Conservation (phyloP, 2,329 filamentous ascomycete genomes). For the Xylariomycetidae sp. region DNA sequence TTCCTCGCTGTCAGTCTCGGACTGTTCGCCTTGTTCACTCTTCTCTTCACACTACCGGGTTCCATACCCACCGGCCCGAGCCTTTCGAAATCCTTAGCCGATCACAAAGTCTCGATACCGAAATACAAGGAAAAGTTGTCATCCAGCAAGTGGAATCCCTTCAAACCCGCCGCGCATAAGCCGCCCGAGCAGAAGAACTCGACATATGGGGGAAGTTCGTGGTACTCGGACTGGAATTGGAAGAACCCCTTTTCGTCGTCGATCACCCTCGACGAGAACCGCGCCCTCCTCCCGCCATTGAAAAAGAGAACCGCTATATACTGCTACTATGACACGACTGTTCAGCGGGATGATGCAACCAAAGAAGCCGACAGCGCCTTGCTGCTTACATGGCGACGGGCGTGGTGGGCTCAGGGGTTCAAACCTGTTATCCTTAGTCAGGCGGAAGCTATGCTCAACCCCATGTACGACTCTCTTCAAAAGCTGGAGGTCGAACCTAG, state of each 20-base stretch:
- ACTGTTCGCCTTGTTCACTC: conserved; percentile 48
- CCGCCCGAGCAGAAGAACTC: conserved; percentile 74
- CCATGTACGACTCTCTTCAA: conserved; percentile 69
- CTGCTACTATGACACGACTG: conserved; percentile 78
- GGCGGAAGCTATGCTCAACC: conserved; percentile 78
- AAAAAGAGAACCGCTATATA: conserved; percentile 70
- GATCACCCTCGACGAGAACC: conserved; percentile 74
- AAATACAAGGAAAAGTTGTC: conserved; percentile 42
- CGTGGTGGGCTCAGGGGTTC: conserved; percentile 96
- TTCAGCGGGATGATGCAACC: conserved; percentile 56
- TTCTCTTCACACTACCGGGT: conserved; percentile 48
- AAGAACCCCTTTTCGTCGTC: conserved; percentile 82
- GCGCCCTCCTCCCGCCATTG: conserved; percentile 77
- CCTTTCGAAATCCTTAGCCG: conserved; percentile 42
- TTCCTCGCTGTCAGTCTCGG: conserved; percentile 46
- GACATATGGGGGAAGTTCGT: conserved; percentile 71
- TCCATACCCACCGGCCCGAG: conserved; percentile 43
- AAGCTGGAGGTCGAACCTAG: conserved; percentile 52
- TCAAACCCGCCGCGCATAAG: conserved; percentile 64
- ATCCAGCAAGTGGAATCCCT: conserved; percentile 57
- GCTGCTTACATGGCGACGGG: conserved; percentile 81
- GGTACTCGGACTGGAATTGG: conserved; percentile 91
- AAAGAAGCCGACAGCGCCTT: conserved; percentile 73
- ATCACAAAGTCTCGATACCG: conserved; percentile 46
- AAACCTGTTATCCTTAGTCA: conserved; percentile 74